Evolutionary conservation across 345 rosid species (phyloP).

Genomic region (Arabidopsis arenosa): DNA sequence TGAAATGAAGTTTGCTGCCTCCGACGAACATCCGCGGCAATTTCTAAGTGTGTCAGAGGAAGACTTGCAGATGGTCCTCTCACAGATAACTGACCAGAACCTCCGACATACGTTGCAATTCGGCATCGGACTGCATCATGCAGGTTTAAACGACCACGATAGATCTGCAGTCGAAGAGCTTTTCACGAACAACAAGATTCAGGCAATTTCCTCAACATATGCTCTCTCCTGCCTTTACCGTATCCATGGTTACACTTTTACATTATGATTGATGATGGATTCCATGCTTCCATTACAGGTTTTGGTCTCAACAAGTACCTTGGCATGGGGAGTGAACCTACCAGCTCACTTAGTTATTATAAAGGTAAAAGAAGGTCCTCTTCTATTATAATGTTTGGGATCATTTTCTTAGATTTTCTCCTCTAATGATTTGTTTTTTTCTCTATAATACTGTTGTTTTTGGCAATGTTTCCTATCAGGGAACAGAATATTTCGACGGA

Average conservation of each 20-base stretch:
- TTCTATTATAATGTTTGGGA: constrained; percentile 24
- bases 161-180: constrained; percentile 96
- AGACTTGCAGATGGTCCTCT: constrained; percentile 91
- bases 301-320: constrained; percentile 92
- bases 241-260: constrained; percentile 9
- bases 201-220: constrained; percentile 55
- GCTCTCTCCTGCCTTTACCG: constrained; percentile 20
- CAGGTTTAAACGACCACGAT: constrained; percentile 94
- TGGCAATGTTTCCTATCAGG: constrained; percentile 55
- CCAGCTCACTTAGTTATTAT: constrained; percentile 98
- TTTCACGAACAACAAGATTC: constrained; percentile 94
- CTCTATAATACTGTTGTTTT: neutral
- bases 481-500: constrained; percentile 95
- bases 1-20: constrained; percentile 76
- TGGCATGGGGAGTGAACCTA: constrained; percentile 98
- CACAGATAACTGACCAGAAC: constrained; percentile 91
- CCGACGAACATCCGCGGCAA: constrained; percentile 95
- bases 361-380: constrained; percentile 59
- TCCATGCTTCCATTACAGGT: constrained; percentile 58
- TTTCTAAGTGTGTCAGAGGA: constrained; percentile 87
- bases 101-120: constrained; percentile 95
- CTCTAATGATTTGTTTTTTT: constrained; percentile 18
- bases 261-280: constrained; percentile 10
- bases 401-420: constrained; percentile 18
- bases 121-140: constrained; percentile 97